Evolutionary conservation across 768 basidiomycete genomes (phyloP).

Genomic region (Gelatoporia subvermispora): DNA sequence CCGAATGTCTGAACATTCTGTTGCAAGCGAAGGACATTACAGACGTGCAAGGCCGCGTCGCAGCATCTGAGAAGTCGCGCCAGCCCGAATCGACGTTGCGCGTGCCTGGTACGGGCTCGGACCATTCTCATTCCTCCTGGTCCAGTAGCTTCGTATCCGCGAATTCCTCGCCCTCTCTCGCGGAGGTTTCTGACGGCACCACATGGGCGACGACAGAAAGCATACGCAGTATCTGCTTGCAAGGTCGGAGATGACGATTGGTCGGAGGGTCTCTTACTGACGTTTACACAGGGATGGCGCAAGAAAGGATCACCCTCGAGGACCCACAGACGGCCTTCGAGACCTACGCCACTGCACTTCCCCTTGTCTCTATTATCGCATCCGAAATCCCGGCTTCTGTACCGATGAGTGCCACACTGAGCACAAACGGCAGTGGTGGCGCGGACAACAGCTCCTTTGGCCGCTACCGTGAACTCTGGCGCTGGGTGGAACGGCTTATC

Average conservation of each 20-base stretch:
- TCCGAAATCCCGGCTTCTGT: slow-evolving; percentile 36
- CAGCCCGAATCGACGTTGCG: slow-evolving; percentile 35
- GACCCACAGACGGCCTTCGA: slow-evolving; percentile 48
- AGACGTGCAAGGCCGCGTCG: slow-evolving; percentile 51
- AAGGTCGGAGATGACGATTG: slow-evolving; percentile 43
- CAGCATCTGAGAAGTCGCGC: slow-evolving; percentile 35
- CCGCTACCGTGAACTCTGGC: slow-evolving; percentile 76
- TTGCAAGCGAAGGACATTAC: slow-evolving; percentile 48
- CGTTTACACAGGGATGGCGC: slow-evolving; percentile 59
- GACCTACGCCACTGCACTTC: slow-evolving; percentile 49
- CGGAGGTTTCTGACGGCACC: slow-evolving; percentile 64
- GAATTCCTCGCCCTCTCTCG: slow-evolving; percentile 33
- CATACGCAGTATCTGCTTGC: slow-evolving; percentile 70
- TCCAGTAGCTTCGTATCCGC: slow-evolving; percentile 46
- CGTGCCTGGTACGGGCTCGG: slow-evolving; percentile 29
- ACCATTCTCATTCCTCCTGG: slow-evolving; percentile 37
- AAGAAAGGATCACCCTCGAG: slow-evolving; percentile 53
- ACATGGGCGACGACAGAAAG: slow-evolving; percentile 72
- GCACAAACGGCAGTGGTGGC: too few relatives aligned
- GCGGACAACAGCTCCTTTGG: slow-evolving; percentile 49
- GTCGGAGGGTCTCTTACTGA: background rate
- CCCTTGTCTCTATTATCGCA: slow-evolving; percentile 47
- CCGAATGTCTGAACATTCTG: slow-evolving; percentile 59
- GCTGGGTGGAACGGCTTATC: slow-evolving; percentile 80
- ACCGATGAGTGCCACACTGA: slow-evolving; percentile 24